Percentiles rank a stretch among this genome's conserved stretches.
Conservation (phyloP, 1,284 basidiomycete species). For the Takashimella tepidaria region DNA sequence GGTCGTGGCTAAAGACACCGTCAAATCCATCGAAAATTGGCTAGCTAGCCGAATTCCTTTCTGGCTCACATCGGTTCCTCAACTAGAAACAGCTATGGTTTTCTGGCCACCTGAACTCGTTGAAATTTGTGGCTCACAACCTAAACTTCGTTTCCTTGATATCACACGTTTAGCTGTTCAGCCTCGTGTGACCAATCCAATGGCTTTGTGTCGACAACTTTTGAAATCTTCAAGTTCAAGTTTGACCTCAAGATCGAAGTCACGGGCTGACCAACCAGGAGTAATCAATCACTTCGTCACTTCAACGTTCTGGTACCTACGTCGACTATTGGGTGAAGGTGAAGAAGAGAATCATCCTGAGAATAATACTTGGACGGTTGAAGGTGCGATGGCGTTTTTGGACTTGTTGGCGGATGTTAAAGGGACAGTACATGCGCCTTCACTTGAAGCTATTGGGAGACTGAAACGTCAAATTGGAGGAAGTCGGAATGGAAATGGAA, state of each 20-base stretch:
- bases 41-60: conserved; percentile 2
- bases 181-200: conserved; percentile 10
- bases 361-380: conserved; percentile 20
- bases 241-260: too few species aligned
- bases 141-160: conserved; percentile 12
- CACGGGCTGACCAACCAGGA: too few species aligned
- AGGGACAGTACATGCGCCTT: conserved; percentile 35
- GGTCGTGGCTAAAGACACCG: too few species aligned
- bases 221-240: too few species aligned
- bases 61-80: conserved; percentile 13
- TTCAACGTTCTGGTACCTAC: conserved; percentile 69
- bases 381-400: conserved; percentile 70
- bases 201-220: conserved; percentile 18
- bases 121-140: conserved; percentile 3
- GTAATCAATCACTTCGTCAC: conserved; percentile 12
- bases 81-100: conserved; percentile 20
- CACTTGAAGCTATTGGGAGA: conserved; percentile 47
- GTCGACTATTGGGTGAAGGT: background rate
- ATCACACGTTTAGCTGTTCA: conserved; percentile 7
- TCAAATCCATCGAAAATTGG: conserved; percentile 3
- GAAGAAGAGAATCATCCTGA: too few species aligned
- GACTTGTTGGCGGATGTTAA: conserved; percentile 54
- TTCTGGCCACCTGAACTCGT: conserved; percentile 28
- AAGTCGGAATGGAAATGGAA: too few species aligned
- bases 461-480: background rate